Conservation (phyloP, 169 alveolate genomes). For the Cryptosporidium ubiquitum region DNA sequence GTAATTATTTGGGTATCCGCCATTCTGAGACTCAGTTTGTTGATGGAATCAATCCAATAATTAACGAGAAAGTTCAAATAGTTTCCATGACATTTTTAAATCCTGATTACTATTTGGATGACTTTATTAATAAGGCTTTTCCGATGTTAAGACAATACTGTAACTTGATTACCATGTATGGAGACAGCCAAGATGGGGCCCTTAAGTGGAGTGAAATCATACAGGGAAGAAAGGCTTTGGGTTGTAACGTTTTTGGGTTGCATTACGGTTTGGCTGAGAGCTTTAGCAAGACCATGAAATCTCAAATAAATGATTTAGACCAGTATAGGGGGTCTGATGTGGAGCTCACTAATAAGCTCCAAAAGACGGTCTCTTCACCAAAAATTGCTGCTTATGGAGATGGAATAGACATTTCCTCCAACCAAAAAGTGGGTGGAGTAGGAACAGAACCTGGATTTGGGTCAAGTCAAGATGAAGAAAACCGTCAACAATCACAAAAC, state of each 20-base stretch:
- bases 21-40: conserved; percentile 47
- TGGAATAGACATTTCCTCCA: not conserved
- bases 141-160: conserved; percentile 85
- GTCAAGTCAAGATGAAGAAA: not conserved
- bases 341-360: not conserved
- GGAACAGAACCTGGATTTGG: not conserved
- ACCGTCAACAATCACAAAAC: not conserved
- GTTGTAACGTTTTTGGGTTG: conserved; percentile 78
- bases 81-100: conserved; percentile 84
- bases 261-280: conserved; percentile 20
- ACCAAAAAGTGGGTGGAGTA: not conserved
- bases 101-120: conserved; percentile 83
- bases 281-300: not conserved
- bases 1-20: not conserved
- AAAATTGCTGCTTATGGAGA: not conserved
- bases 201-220: conserved; percentile 81
- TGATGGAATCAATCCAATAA: not conserved
- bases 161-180: conserved; percentile 87
- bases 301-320: conserved; percentile 45
- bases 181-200: conserved; percentile 84
- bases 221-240: conserved; percentile 79
- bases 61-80: conserved; percentile 60
- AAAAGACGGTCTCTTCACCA: not conserved
- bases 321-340: conserved; percentile 16
- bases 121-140: conserved; percentile 83